Evolutionary conservation across 805 yeast genomes (phyloP).

Genomic region (Saccharomycopsis selenospora): DNA sequence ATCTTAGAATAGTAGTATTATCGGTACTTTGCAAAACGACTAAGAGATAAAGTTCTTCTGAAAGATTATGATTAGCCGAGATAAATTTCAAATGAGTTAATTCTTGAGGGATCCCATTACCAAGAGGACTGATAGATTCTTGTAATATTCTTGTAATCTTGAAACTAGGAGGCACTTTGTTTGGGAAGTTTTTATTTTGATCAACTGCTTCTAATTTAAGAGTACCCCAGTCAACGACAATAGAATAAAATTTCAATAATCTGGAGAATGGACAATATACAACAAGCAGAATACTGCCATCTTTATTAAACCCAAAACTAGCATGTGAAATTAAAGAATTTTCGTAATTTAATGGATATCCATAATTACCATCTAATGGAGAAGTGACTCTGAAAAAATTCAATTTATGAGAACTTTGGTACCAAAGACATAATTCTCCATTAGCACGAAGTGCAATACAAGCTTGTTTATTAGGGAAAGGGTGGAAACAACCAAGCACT

Average conservation of each 20-base stretch:
- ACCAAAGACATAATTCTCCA: constrained; percentile 54
- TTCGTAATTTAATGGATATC: neutral
- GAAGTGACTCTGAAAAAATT: constrained; percentile 41
- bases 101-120: constrained; percentile 22
- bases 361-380: constrained; percentile 26
- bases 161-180: constrained; percentile 33
- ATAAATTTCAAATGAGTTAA: constrained; percentile 33
- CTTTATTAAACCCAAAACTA: constrained; percentile 46
- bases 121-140: constrained; percentile 20
- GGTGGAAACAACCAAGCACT: constrained; percentile 60
- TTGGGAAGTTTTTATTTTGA: constrained; percentile 27
- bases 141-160: constrained; percentile 28
- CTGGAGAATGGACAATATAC: constrained; percentile 33
- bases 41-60: constrained; percentile 37
- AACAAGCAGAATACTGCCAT: constrained; percentile 39
- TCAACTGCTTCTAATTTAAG: constrained; percentile 39
- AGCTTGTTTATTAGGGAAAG: constrained; percentile 61
- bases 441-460: constrained; percentile 57
- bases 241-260: constrained; percentile 35
- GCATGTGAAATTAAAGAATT: constrained; percentile 29
- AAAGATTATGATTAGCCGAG: constrained; percentile 34
- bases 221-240: constrained; percentile 51
- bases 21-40: constrained; percentile 3
- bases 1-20: constrained; percentile 22
- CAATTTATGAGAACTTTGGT: constrained; percentile 55